Evolutionary conservation across 371 early-diverging fungal species (phyloP), one percentile per base, ranked within the genome.

Genomic region (Modicella reniformis): DNA sequence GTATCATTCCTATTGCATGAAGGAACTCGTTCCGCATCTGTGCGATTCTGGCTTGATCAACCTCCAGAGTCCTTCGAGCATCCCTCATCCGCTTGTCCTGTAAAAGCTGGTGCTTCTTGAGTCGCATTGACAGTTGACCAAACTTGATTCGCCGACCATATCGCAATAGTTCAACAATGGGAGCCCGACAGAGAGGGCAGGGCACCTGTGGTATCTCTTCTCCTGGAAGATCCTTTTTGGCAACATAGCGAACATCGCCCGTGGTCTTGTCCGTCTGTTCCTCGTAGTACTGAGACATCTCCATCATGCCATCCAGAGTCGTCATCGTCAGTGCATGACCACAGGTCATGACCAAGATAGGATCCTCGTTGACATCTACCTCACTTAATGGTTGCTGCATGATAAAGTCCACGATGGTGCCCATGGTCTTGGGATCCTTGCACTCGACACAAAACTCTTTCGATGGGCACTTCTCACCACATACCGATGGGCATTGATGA

Each of bases 391-490:
- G 52, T n/a, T 41, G 25, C 26, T 75, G 55, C 82, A 81, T 72
- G 50, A 83, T 56, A 30, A 84, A 2, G 41, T 88, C 87, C 6
- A 82, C 82, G 7, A 62, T 5, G 53, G 65, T 67, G 0, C 9
- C n/a, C 76, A 73, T 73, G 0, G 65, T 37, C 3, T 41, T 12
- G 0, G 67, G 59, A 30, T 63, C 50, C 65, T 69, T 72, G 60
- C 80, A 79, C 49, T 70, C 73, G n/a, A 67, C 70, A 66, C 89
- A 88, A 50, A 62, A 85, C 32, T 65, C 52, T 2, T 19, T 4
- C 0, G 67, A 7, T 0, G 86, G 86, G 30, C 89, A 88, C 3
- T 17, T 51, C 60, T 88, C 89, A 2, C 88, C 86, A 58, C 88
- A 88, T 3, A 88, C 60, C 0, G 82, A 75, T 0, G 86, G 87